phyloP scores from a whole-genome alignment of 2,329 filamentous ascomycete species.

The Verticillium tricorpus region DNA sequence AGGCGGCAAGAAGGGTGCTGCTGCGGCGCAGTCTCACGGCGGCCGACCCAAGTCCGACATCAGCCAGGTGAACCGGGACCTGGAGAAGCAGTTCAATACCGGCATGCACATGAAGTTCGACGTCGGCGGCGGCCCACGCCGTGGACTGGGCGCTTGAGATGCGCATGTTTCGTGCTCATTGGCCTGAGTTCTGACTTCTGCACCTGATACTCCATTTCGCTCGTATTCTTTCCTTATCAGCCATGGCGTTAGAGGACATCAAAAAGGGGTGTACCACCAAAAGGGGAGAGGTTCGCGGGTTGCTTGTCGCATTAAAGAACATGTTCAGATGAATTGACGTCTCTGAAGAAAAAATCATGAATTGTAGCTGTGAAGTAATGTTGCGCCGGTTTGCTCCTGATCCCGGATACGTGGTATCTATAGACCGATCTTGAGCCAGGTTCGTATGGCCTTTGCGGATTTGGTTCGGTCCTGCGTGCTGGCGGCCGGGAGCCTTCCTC shows the following conservation, averaged over 20 bases:
- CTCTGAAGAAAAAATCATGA: background rate
- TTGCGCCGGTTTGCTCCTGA: background rate
- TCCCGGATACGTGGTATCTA: background rate
- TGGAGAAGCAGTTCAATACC: conserved; percentile 52
- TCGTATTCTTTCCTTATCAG: conserved; percentile 1
- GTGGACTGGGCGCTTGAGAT: conserved; percentile 43
- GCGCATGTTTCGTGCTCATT: too few relatives aligned
- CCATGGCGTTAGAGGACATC: conserved; percentile 4
- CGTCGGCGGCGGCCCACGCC: conserved; percentile 38
- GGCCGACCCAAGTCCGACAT: conserved; percentile 22
- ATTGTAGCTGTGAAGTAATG: background rate
- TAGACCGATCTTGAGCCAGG: background rate
- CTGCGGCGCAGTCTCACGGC: conserved; percentile 9
- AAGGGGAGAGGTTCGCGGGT: conserved; percentile 4
- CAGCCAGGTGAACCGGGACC: conserved; percentile 41
- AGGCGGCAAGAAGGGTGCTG: conserved; percentile 39
- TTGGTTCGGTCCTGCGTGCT: background rate
- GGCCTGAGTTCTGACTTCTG: conserved; percentile 18
- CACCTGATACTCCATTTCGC: background rate
- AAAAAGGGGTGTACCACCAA: conserved; percentile 6
- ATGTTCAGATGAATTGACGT: conserved; percentile 10
- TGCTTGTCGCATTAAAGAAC: conserved; percentile 5
- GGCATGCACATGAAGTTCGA: conserved; percentile 55
- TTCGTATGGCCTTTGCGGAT: background rate
- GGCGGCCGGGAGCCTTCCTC: background rate